phyloP scores from a whole-genome alignment of 2,329 filamentous ascomycete species.

The Pseudogymnoascus sp. region DNA sequence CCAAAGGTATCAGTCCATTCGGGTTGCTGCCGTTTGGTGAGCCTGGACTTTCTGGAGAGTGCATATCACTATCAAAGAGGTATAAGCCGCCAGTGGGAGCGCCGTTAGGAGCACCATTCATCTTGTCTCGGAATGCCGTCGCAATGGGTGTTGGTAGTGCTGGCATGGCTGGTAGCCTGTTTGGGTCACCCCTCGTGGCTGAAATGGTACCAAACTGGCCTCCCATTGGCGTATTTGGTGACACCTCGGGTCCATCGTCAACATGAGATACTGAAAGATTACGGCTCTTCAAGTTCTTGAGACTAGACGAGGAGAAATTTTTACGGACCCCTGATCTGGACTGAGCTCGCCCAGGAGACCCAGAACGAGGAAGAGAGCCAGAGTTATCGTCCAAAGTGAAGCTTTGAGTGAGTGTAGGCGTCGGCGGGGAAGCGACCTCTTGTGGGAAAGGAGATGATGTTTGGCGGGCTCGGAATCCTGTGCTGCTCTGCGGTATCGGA shows the following conservation, averaged over 20 bases:
- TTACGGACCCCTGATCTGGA: conserved; percentile 46
- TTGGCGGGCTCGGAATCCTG: conserved; percentile 16
- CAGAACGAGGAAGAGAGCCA: conserved; percentile 35
- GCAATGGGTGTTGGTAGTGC: conserved; percentile 61
- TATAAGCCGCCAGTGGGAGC: conserved; percentile 62
- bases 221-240: conserved; percentile 67
- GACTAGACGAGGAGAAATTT: conserved; percentile 63
- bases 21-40: conserved; percentile 55
- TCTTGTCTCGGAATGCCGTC: conserved; percentile 52
- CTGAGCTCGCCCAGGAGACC: conserved; percentile 45
- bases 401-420: conserved; percentile 25
- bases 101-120: conserved; percentile 38
- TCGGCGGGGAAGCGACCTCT: conserved; percentile 26
- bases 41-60: conserved; percentile 56
- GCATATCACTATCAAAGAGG: conserved; percentile 78
- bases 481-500: conserved; percentile 12
- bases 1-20: conserved; percentile 69
- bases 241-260: conserved; percentile 55
- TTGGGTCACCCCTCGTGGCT: conserved; percentile 34
- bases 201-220: conserved; percentile 49
- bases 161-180: conserved; percentile 49
- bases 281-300: conserved; percentile 64
- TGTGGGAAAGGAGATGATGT: conserved; percentile 24
- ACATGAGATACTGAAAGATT: conserved; percentile 61
- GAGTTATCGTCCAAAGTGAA: conserved; percentile 31